Evolutionary conservation across 306 rosid species (phyloP).

Genomic region (Vigna unguiculata): DNA sequence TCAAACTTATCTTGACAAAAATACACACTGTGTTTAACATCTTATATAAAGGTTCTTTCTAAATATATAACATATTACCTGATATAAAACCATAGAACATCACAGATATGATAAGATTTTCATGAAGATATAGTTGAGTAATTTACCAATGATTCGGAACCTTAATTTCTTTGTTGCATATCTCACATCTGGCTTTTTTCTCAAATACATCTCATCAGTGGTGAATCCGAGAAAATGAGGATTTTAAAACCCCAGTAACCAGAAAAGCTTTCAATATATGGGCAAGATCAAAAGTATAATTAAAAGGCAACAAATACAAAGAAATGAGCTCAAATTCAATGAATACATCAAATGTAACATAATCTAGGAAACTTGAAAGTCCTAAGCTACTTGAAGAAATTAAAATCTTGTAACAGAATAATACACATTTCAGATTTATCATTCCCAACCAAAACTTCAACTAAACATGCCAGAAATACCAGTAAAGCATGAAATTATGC

Average conservation of each 20-base stretch:
- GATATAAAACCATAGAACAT: background rate
- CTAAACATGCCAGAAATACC: background rate
- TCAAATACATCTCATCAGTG: background rate
- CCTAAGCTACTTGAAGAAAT: background rate
- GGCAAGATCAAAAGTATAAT: background rate
- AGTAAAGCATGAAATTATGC: background rate
- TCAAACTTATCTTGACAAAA: background rate
- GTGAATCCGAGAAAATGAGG: background rate
- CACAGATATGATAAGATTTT: background rate
- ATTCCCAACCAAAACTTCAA: background rate
- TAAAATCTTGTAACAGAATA: too few relatives aligned
- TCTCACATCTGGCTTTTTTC: background rate
- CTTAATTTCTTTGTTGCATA: background rate
- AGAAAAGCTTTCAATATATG: background rate
- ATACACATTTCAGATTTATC: background rate
- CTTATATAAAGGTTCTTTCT: background rate
- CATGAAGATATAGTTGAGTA: background rate
- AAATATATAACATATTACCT: background rate
- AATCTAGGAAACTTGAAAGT: background rate
- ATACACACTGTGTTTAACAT: background rate
- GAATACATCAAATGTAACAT: background rate
- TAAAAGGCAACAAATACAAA: background rate
- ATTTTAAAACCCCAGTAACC: slow-evolving; percentile 25
- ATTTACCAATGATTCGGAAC: background rate
- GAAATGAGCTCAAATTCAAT: background rate